These are phyloP conservation scores for Penicillium sclerotiorum DNA, from an alignment of 2,329 filamentous ascomycete species.

Conservation along the genomic window DNA sequence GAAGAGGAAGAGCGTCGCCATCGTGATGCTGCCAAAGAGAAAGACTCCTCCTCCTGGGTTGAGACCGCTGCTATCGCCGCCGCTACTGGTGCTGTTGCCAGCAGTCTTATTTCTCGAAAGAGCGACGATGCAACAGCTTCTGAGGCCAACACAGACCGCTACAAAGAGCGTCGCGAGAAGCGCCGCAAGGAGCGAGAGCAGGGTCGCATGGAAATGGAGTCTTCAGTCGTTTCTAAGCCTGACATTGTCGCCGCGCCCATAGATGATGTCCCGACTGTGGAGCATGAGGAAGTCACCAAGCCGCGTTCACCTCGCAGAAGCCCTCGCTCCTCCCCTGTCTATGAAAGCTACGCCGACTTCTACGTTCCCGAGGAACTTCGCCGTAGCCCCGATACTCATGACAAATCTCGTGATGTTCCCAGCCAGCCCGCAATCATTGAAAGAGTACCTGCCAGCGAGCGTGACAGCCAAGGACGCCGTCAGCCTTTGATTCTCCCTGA, in stretches of 20 bases:
- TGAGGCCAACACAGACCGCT: slow-evolving; percentile 36
- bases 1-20: slow-evolving; percentile 17
- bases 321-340: slow-evolving; percentile 35
- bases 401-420: slow-evolving; percentile 16
- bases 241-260: slow-evolving; percentile 19
- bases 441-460: slow-evolving; percentile 33
- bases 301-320: slow-evolving; percentile 28
- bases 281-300: slow-evolving; percentile 26
- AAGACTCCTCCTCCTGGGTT: slow-evolving; percentile 32
- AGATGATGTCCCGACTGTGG: slow-evolving; percentile 19
- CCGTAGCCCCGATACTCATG: slow-evolving; percentile 42
- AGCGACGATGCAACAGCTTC: slow-evolving; percentile 31
- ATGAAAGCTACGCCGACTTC: slow-evolving; percentile 48
- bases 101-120: slow-evolving; percentile 43
- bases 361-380: slow-evolving; percentile 45
- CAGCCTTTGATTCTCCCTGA: slow-evolving; percentile 1
- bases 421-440: slow-evolving; percentile 34
- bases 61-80: slow-evolving; percentile 53
- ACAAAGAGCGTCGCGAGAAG: slow-evolving; percentile 45
- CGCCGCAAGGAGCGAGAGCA: slow-evolving; percentile 34
- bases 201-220: slow-evolving; percentile 17
- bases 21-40: slow-evolving; percentile 29
- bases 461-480: slow-evolving; percentile 12
- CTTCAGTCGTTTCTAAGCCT: slow-evolving; percentile 28
- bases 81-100: slow-evolving; percentile 52